These are phyloP conservation scores for Candida golubevii DNA, from an alignment of 805 yeast genomes.

Conservation along the genomic window DNA sequence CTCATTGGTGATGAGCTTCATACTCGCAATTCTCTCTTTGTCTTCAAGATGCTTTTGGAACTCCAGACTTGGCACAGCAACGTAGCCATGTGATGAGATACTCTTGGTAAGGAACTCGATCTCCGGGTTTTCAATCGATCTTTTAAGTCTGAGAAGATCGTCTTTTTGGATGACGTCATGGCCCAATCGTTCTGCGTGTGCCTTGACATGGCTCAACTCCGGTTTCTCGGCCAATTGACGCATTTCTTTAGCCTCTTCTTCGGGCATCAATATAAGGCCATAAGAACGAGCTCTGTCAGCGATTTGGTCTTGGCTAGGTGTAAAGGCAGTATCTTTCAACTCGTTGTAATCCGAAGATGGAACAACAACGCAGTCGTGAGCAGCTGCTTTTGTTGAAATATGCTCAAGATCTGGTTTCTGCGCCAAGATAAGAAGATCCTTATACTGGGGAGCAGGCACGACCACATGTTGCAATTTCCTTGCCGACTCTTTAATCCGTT, in stretches of 20 bases:
- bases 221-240: conserved; percentile 19
- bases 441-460: conserved; percentile 11
- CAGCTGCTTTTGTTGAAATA: conserved; percentile 6
- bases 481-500: conserved; percentile 16
- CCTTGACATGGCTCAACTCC: conserved; percentile 20
- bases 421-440: conserved; percentile 4
- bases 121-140: conserved; percentile 18
- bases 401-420: conserved; percentile 8
- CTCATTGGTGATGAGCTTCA: conserved; percentile 19
- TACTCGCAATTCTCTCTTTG: conserved; percentile 24
- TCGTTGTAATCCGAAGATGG: conserved; percentile 6
- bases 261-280: conserved; percentile 4
- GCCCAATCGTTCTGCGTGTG: conserved; percentile 19
- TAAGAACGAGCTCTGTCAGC: conserved; percentile 7
- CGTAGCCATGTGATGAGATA: conserved; percentile 14
- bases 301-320: conserved; percentile 9
- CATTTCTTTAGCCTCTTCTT: conserved; percentile 5
- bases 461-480: conserved; percentile 6
- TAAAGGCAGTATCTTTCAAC: conserved; percentile 8
- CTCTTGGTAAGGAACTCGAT: conserved; percentile 16
- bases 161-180: conserved; percentile 16
- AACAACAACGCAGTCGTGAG: conserved; percentile 7
- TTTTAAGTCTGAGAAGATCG: conserved; percentile 13
- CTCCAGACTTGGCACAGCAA: conserved; percentile 18
- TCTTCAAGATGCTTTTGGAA: conserved; percentile 24